Evolutionary conservation across 2,329 filamentous ascomycete species (phyloP).

Genomic region (Colletotrichum paranaense): DNA sequence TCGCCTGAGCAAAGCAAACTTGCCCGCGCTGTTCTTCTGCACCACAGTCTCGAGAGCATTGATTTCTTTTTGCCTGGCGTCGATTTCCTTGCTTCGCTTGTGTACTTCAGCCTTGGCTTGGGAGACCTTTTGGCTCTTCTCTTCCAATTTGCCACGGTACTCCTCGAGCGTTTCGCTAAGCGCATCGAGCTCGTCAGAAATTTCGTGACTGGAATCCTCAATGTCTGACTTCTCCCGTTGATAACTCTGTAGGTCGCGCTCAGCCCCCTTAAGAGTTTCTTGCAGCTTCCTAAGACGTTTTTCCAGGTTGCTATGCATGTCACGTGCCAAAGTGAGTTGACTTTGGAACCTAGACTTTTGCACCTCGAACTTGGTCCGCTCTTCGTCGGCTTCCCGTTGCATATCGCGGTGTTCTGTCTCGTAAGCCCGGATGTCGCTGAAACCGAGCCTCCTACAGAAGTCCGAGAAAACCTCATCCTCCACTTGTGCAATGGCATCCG

Average conservation of each 20-base stretch:
- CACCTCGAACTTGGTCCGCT: conserved; percentile 86
- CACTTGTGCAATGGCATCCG: conserved; percentile 77
- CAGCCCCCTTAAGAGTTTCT: conserved; percentile 72
- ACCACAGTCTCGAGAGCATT: conserved; percentile 84
- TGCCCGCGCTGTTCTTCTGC: conserved; percentile 84
- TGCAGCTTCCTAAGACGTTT: conserved; percentile 77
- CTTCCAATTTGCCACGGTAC: conserved; percentile 73
- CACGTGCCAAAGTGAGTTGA: conserved; percentile 67
- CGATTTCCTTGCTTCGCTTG: conserved; percentile 86
- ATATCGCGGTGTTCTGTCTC: conserved; percentile 92
- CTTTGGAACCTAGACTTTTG: conserved; percentile 82
- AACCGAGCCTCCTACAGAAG: conserved; percentile 90
- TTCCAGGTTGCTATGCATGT: conserved; percentile 67
- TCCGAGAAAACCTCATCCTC: conserved; percentile 88
- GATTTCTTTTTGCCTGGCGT: conserved; percentile 78
- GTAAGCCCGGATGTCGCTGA: conserved; percentile 90
- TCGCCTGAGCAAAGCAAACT: conserved; percentile 85
- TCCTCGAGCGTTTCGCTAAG: conserved; percentile 78
- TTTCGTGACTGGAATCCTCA: conserved; percentile 76
- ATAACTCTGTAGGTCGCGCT: conserved; percentile 76
- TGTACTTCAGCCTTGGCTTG: conserved; percentile 84
- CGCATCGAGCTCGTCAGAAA: conserved; percentile 81
- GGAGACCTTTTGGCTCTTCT: conserved; percentile 80
- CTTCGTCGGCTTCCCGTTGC: conserved; percentile 89
- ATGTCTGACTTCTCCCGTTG: conserved; percentile 79